These are phyloP conservation scores for Morella rubra DNA, from an alignment of 306 rosid species.

Conservation along the genomic window DNA sequence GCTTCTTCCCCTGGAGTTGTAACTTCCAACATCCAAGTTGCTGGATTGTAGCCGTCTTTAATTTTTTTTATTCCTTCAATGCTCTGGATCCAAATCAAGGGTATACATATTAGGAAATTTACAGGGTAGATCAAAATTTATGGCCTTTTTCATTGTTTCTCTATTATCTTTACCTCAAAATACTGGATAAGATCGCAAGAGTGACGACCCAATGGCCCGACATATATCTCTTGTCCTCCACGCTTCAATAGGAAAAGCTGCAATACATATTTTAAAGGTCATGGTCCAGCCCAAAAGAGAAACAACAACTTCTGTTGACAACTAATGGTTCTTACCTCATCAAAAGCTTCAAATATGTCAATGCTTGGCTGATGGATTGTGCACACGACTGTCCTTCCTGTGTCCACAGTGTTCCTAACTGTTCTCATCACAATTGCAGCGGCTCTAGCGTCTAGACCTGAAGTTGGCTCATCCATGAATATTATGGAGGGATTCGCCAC, in stretches of 20 bases:
- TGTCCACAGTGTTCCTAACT: slow-evolving; percentile 51
- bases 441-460: slow-evolving; percentile 62
- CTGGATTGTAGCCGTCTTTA: slow-evolving; percentile 43
- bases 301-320: background rate
- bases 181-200: slow-evolving; percentile 40
- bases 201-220: slow-evolving; percentile 49
- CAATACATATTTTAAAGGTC: slow-evolving; percentile 12
- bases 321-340: slow-evolving; percentile 37
- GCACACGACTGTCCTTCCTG: slow-evolving; percentile 59
- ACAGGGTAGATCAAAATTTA: background rate
- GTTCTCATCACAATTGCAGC: slow-evolving; percentile 64
- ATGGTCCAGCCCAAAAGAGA: background rate
- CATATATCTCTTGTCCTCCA: slow-evolving; percentile 53
- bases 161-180: slow-evolving; percentile 36
- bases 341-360: slow-evolving; percentile 60
- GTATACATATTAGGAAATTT: background rate
- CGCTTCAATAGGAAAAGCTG: slow-evolving; percentile 49
- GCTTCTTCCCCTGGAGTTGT: slow-evolving; percentile 43
- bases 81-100: slow-evolving; percentile 27
- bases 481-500: slow-evolving; percentile 58
- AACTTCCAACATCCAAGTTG: slow-evolving; percentile 60
- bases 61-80: slow-evolving; percentile 38
- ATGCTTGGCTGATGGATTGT: slow-evolving; percentile 65
- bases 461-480: slow-evolving; percentile 65
- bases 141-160: background rate